A percentile compares a stretch with the other conserved stretches of the same genome.
These are phyloP conservation scores for Microcyclospora pomicola DNA, from an alignment of 2,329 filamentous ascomycete genomes.

Conservation along the genomic window DNA sequence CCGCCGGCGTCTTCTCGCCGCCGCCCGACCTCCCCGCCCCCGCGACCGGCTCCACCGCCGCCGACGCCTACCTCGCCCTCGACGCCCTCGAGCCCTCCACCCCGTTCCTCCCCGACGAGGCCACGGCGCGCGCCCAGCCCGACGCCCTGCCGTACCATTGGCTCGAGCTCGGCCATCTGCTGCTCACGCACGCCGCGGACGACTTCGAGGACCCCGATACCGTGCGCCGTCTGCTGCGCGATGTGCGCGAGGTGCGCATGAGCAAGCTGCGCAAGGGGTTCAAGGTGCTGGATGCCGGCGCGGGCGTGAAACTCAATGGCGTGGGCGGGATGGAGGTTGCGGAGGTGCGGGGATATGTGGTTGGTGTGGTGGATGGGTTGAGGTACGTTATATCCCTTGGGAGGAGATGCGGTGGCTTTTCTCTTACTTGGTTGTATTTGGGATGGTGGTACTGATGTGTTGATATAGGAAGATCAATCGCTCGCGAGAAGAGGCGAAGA, in stretches of 20 bases:
- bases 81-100: slow-evolving; percentile 30
- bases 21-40: slow-evolving; percentile 52
- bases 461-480: slow-evolving; percentile 57
- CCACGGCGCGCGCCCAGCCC: slow-evolving; percentile 53
- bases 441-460: slow-evolving; percentile 1
- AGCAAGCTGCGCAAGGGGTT: slow-evolving; percentile 75
- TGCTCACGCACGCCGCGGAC: slow-evolving; percentile 73
- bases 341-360: slow-evolving; percentile 71
- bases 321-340: slow-evolving; percentile 89
- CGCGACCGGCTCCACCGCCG: slow-evolving; percentile 15
- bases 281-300: slow-evolving; percentile 54
- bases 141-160: slow-evolving; percentile 83
- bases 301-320: slow-evolving; percentile 61
- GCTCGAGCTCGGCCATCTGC: slow-evolving; percentile 77
- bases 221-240: slow-evolving; percentile 61
- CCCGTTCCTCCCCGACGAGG: slow-evolving; percentile 61
- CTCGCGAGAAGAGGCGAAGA: slow-evolving; percentile 60
- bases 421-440: background rate
- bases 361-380: slow-evolving; percentile 75
- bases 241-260: slow-evolving; percentile 74
- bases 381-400: slow-evolving; percentile 27
- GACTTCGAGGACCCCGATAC: slow-evolving; percentile 63
- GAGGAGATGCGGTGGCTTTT: slow-evolving; percentile 4
- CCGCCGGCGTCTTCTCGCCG: slow-evolving; percentile 60
- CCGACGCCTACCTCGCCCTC: slow-evolving; percentile 16